phyloP scores from a whole-genome alignment of 108 stramenopile genomes.

The Nannochloropsis salina region DNA sequence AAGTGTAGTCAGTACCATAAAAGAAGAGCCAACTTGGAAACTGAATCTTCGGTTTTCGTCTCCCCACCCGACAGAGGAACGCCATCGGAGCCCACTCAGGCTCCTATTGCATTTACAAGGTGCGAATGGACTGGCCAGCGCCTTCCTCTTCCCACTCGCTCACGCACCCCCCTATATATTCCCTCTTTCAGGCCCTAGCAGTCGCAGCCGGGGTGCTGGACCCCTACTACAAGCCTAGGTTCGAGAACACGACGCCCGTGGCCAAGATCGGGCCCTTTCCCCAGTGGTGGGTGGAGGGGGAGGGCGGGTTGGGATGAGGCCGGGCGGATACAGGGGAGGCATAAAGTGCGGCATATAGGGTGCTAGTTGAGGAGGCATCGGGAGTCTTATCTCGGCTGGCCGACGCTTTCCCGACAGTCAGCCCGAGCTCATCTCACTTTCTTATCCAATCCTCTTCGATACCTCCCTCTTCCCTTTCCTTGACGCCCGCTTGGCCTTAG shows the following conservation, averaged over 20 bases:
- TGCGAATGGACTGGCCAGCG: not conserved
- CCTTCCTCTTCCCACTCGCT: not conserved
- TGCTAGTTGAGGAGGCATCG: not conserved
- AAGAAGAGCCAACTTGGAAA: no score
- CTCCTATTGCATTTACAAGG: constrained; percentile 88
- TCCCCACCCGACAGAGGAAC: constrained; percentile 70
- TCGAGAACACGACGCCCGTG: constrained; percentile 80
- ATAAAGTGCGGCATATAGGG: not conserved
- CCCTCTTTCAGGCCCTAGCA: constrained; percentile 64
- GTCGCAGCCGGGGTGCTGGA: constrained; percentile 89
- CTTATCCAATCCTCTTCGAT: not conserved
- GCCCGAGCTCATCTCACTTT: not conserved
- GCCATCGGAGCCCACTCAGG: constrained; percentile 97
- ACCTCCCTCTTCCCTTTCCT: not conserved
- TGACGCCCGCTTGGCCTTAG: not conserved
- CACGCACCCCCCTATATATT: not conserved
- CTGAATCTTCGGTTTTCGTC: not conserved
- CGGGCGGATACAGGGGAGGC: no score
- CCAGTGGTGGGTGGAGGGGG: constrained; percentile 63
- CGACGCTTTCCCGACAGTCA: no score
- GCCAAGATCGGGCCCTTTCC: constrained; percentile 88
- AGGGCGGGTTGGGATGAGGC: not conserved
- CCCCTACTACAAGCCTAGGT: constrained; percentile 85
- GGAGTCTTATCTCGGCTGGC: no score
- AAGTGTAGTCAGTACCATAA: no score